Evolutionary conservation across 176 grass and related monocot species (phyloP).

Genomic region (Sorghum bicolor): DNA sequence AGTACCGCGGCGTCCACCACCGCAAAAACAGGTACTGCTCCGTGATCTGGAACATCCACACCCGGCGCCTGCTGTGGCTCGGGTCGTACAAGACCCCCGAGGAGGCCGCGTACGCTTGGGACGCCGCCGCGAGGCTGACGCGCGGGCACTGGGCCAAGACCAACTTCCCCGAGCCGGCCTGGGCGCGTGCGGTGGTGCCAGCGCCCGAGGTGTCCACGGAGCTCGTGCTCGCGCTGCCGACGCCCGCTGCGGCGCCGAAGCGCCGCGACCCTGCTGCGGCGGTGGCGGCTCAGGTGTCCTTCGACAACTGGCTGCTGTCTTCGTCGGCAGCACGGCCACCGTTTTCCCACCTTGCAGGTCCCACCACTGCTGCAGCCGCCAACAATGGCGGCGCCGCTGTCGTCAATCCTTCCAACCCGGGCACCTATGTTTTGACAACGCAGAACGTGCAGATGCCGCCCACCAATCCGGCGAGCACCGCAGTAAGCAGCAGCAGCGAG

Average conservation of each 20-base stretch:
- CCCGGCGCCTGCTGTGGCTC: constrained; percentile 29
- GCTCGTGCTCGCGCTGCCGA: background rate
- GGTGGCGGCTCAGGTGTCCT: background rate
- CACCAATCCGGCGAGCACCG: background rate
- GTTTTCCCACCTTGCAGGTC: background rate
- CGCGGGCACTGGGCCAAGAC: background rate
- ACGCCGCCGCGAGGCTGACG: background rate
- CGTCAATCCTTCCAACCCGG: background rate
- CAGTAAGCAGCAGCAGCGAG: background rate
- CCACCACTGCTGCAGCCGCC: background rate
- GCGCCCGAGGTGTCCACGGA: background rate
- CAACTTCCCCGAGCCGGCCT: background rate
- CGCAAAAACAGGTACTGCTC: constrained; percentile 15
- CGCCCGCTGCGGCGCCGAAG: background rate
- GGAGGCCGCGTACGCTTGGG: background rate
- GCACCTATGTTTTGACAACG: background rate
- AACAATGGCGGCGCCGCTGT: background rate
- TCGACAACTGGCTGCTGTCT: background rate
- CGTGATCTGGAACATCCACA: constrained; percentile 21
- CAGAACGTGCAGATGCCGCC: background rate
- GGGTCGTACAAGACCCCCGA: constrained; percentile 47
- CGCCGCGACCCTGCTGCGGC: background rate
- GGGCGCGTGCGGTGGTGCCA: no score
- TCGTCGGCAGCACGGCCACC: background rate
- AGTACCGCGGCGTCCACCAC: constrained; percentile 27